Conservation (phyloP, 805 yeast species). For the Hagleromyces aurorensis region DNA sequence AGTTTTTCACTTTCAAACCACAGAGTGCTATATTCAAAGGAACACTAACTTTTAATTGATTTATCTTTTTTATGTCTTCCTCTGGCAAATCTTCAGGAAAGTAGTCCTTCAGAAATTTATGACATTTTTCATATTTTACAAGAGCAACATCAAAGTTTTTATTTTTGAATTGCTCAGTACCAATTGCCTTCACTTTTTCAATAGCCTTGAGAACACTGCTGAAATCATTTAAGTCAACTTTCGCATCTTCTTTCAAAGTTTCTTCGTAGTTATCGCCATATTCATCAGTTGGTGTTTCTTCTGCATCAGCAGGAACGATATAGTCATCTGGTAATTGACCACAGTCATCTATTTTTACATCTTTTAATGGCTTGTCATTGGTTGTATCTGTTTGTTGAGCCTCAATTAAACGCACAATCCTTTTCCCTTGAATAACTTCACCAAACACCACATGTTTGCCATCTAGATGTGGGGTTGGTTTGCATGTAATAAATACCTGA, state of each 20-base stretch:
- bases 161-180: conserved; percentile 65
- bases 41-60: conserved; percentile 53
- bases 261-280: conserved; percentile 83
- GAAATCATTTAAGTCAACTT: conserved; percentile 51
- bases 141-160: conserved; percentile 51
- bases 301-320: conserved; percentile 36
- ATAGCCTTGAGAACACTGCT: conserved; percentile 62
- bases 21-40: conserved; percentile 69
- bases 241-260: conserved; percentile 63
- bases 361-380: conserved; percentile 62
- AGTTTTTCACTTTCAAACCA: conserved; percentile 54
- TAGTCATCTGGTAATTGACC: conserved; percentile 67
- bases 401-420: conserved; percentile 73
- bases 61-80: conserved; percentile 42
- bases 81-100: conserved; percentile 49
- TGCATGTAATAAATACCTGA: conserved; percentile 90
- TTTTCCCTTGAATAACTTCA: conserved; percentile 73
- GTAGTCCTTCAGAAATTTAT: conserved; percentile 59
- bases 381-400: conserved; percentile 50
- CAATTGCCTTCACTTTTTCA: conserved; percentile 60
- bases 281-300: conserved; percentile 53
- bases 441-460: conserved; percentile 98
- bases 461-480: conserved; percentile 87
- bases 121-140: conserved; percentile 66
- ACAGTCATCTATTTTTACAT: conserved; percentile 67